Evolutionary conservation across 768 basidiomycete species (phyloP).

Genomic region (Macrolepiota albuminosa): DNA sequence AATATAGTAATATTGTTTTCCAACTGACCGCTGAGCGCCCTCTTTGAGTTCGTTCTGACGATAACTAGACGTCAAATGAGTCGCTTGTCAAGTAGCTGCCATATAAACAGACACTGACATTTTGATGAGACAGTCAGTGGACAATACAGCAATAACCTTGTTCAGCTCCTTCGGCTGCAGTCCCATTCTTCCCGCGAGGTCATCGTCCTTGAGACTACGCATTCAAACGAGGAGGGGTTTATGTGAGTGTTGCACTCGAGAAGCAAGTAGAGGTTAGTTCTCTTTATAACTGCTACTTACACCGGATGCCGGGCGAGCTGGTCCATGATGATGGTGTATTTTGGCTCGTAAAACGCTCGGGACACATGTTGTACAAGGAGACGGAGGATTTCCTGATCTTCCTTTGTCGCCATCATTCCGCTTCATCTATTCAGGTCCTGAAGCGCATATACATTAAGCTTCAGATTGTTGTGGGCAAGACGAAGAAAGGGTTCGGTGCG

Average conservation of each 20-base stretch:
- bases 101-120: conserved; percentile 44
- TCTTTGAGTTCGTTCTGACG: conserved; percentile 91
- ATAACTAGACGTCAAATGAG: conserved; percentile 42
- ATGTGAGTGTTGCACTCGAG: conserved; percentile 16
- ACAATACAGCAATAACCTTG: conserved; percentile 80
- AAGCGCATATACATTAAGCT: background rate
- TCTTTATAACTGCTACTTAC: conserved; percentile 60
- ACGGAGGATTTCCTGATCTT: conserved; percentile 78
- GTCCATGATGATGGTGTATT: conserved; percentile 88
- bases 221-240: conserved; percentile 19
- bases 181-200: conserved; percentile 86
- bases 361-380: conserved; percentile 91
- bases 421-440: background rate
- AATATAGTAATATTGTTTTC: conserved; percentile 93
- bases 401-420: conserved; percentile 40
- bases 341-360: conserved; percentile 92
- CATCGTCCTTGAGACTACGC: conserved; percentile 86
- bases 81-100: background rate
- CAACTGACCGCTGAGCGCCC: conserved; percentile 81
- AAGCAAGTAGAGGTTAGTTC: conserved; percentile 15
- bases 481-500: background rate
- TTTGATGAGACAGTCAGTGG: conserved; percentile 73
- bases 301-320: conserved; percentile 89
- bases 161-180: conserved; percentile 86
- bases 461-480: background rate